Evolutionary conservation across 2,329 filamentous ascomycete species (phyloP).

Genomic region (Cordyceps cateniannulata): DNA sequence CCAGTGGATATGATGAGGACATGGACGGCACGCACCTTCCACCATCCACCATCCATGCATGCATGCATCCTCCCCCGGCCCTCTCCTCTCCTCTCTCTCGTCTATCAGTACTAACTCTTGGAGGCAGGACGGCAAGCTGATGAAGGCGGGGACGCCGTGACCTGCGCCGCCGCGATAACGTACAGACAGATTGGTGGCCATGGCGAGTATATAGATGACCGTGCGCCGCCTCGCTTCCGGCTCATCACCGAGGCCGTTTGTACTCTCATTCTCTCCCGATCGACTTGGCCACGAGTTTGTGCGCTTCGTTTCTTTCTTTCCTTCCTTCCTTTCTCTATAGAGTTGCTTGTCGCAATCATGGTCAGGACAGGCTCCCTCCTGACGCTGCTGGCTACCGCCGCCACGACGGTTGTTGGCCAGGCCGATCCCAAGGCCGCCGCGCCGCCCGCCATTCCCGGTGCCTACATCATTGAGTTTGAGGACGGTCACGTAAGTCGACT

Average conservation of each 20-base stretch:
- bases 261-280: neutral
- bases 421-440: neutral
- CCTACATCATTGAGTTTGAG: constrained; percentile 49
- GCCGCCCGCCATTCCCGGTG: constrained; percentile 33
- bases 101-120: no score
- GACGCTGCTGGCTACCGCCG: constrained; percentile 30
- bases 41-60: neutral
- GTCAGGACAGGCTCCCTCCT: constrained; percentile 27
- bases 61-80: neutral
- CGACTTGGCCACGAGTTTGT: neutral
- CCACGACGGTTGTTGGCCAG: constrained; percentile 18
- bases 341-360: constrained; percentile 24
- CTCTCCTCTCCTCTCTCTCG: neutral
- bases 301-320: neutral
- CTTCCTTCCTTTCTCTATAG: neutral
- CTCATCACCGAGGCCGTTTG: neutral
- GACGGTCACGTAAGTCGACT: constrained; percentile 36
- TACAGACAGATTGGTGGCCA: neutral
- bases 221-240: neutral
- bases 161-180: neutral
- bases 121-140: neutral
- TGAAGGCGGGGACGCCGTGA: neutral
- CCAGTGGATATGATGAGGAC: neutral
- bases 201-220: neutral
- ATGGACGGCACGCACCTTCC: neutral